Base-by-base conservation (phyloP, 2,329 filamentous ascomycete genomes). In the Arthrobotrys sphaeroides region DNA sequence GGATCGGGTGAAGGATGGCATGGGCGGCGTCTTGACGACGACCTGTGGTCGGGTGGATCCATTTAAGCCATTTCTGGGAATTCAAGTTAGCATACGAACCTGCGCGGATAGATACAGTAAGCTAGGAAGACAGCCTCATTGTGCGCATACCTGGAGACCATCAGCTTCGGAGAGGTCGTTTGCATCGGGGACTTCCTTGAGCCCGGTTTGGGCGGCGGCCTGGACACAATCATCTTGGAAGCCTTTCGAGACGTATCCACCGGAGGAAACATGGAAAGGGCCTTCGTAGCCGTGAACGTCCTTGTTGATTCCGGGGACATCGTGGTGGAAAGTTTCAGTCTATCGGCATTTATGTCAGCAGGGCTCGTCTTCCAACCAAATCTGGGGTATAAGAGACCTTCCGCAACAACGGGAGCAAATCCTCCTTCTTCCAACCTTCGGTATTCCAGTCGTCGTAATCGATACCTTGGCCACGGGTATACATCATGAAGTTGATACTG, bases 401-500 rank as follows among this genome's bases (percentile, higher is more conserved):
- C 62, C 85, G 87, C 73, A 87, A 80, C 72, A 86, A 85, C 0
- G 86, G 86, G 10, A 85, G 78, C 80, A 89, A 82, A 4, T 87
- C 86, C 7, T 87, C 82, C 3, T 84, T 82, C 13, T 81, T 80
- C 87, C 87, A 88, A 0, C 87, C 86, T 13, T 83, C 81, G 0
- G 83, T 84, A 5, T 86, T 83, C 86, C 86, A 88, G 5, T 83
- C 83, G 77, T 88, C 85, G 62, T 84, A 86, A 78, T 87, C 85
- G 4, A 81, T 81, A 5, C 82, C 80, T 77, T 86, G 83, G 79
- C 16, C 80, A 79, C 18, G 80, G 55, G n/a, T 81, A 73, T 82
- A 83, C 53, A 87, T 85, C 85, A 88, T 86, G 77, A 86, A 87
- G 77, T 89, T 89, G 53, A 90, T 84, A 0, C 86, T 86, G 13